Conservation (phyloP, 768 basidiomycete genomes). For the Tricholoma terreum region DNA sequence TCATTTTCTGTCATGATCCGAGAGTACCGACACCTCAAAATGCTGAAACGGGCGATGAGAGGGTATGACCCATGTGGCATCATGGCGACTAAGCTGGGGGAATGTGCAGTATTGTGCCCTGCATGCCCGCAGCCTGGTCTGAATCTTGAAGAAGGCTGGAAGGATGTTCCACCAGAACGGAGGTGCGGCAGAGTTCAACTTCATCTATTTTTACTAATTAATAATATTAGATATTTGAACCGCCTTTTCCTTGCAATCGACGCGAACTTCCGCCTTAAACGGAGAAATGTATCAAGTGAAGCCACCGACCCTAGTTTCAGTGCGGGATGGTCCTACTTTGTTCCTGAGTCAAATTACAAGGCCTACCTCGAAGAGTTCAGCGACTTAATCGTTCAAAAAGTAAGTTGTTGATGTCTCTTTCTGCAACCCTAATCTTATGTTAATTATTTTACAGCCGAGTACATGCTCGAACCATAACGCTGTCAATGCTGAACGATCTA, state of each 20-base stretch:
- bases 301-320: too few relatives aligned
- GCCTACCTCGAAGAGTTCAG: constrained; percentile 12
- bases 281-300: too few relatives aligned
- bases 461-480: constrained; percentile 1
- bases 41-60: too few relatives aligned
- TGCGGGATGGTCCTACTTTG: neutral
- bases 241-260: constrained; percentile 6
- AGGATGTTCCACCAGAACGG: constrained; percentile 1
- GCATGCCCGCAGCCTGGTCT: constrained; percentile 25
- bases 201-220: neutral
- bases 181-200: neutral
- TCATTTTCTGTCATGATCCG: constrained; percentile 17
- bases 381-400: too few relatives aligned
- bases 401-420: neutral
- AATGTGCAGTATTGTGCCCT: constrained; percentile 23
- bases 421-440: neutral
- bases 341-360: constrained; percentile 11
- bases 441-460: neutral
- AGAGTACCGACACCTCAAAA: constrained; percentile 20
- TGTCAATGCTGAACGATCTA: neutral
- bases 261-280: too few relatives aligned
- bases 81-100: constrained; percentile 9
- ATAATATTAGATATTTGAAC: constrained; percentile 1
- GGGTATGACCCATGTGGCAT: too few relatives aligned
- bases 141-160: too few relatives aligned